Percentiles rank a stretch among this genome's conserved stretches.
These are phyloP conservation scores for Combretum micranthum DNA, from an alignment of 345 rosid genomes.

Conservation along the genomic window DNA sequence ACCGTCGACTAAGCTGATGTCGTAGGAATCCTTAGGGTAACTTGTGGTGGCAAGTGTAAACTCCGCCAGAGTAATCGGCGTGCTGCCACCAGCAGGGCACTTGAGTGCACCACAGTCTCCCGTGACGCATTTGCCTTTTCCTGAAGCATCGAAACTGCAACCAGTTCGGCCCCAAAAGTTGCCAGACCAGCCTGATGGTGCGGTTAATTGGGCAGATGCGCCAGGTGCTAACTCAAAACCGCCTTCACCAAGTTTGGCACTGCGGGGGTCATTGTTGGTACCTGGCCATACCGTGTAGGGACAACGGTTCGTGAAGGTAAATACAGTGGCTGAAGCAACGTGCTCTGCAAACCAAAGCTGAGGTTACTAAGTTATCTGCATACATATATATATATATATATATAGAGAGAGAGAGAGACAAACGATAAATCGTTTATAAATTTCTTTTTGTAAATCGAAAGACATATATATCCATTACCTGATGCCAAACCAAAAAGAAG, in stretches of 20 bases:
- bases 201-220: constrained; percentile 40
- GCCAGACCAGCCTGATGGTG: constrained; percentile 82
- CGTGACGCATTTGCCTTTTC: constrained; percentile 57
- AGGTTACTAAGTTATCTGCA: too few species aligned
- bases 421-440: too few species aligned
- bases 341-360: neutral
- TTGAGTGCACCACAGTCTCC: constrained; percentile 72
- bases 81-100: constrained; percentile 68
- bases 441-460: too few species aligned
- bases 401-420: too few species aligned
- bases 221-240: constrained; percentile 53
- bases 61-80: constrained; percentile 64
- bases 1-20: constrained; percentile 91
- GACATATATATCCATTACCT: too few species aligned
- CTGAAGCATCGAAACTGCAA: constrained; percentile 64
- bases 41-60: constrained; percentile 57
- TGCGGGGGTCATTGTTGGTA: constrained; percentile 55
- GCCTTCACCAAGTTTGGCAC: constrained; percentile 54
- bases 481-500: too few species aligned
- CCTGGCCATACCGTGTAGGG: constrained; percentile 82
- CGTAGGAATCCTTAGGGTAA: constrained; percentile 88
- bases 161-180: constrained; percentile 86
- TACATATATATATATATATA: too few species aligned
- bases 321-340: constrained; percentile 37
- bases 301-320: constrained; percentile 67